Evolutionary conservation across 805 yeast species (phyloP).

Genomic region (Yamadazyma sp.): DNA sequence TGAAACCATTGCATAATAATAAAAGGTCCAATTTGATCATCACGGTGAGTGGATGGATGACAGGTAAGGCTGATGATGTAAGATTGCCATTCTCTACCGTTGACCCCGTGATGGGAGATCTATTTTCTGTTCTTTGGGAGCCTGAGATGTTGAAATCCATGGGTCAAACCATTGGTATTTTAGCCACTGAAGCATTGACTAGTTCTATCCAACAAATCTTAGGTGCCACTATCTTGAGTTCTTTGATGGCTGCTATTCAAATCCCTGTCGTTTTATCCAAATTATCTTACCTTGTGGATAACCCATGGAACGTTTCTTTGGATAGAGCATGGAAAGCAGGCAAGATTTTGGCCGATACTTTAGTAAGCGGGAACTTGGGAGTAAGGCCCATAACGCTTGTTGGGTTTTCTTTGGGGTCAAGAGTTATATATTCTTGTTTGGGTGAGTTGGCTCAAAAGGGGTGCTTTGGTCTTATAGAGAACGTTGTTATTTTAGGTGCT

Average conservation of each 20-base stretch:
- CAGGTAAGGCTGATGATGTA: slow-evolving; percentile 91
- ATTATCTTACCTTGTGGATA: slow-evolving; percentile 83
- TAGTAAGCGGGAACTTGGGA: slow-evolving; percentile 84
- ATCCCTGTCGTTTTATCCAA: slow-evolving; percentile 90
- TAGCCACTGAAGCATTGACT: slow-evolving; percentile 90
- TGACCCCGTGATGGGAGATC: slow-evolving; percentile 97
- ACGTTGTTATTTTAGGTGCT: slow-evolving; percentile 83
- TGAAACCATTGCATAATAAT: slow-evolving; percentile 88
- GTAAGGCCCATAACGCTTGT: slow-evolving; percentile 88
- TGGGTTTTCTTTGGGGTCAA: slow-evolving; percentile 92
- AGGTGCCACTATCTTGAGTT: slow-evolving; percentile 86
- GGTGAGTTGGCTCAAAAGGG: slow-evolving; percentile 82
- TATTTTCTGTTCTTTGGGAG: slow-evolving; percentile 92
- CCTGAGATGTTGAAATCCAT: slow-evolving; percentile 95
- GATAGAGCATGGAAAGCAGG: slow-evolving; percentile 99
- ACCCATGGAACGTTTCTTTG: slow-evolving; percentile 96
- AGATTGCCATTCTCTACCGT: slow-evolving; percentile 94
- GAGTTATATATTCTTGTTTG: slow-evolving; percentile 87
- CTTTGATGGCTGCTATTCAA: slow-evolving; percentile 90
- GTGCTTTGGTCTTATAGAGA: slow-evolving; percentile 85
- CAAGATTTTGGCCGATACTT: slow-evolving; percentile 82
- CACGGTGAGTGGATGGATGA: slow-evolving; percentile 98
- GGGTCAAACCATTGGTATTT: slow-evolving; percentile 92
- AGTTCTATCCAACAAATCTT: slow-evolving; percentile 93
- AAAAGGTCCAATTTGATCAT: slow-evolving; percentile 82